Percentiles rank a stretch among this genome's conserved stretches.
Evolutionary conservation across 1,139 yeast genomes (phyloP).

Genomic region (Hemisphaericaspora xylofermentans): DNA sequence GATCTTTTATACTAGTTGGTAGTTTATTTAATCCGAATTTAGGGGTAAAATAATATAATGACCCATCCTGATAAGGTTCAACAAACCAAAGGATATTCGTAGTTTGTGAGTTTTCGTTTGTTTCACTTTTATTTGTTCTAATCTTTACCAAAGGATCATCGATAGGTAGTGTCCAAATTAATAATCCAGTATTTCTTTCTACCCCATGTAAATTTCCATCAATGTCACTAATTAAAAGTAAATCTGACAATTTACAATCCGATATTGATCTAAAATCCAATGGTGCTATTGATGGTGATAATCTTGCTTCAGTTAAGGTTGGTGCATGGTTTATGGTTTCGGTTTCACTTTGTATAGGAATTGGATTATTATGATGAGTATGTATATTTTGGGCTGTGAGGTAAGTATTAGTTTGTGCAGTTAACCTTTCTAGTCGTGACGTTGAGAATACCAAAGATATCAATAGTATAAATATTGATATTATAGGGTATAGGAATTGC

Average conservation of each 20-base stretch:
- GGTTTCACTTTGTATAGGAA: not conserved
- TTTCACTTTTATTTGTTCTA: conserved; percentile 28
- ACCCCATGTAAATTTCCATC: conserved; percentile 89
- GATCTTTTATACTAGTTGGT: conserved; percentile 77
- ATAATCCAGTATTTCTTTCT: conserved; percentile 71
- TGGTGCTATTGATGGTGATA: conserved; percentile 24
- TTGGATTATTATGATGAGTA: conserved; percentile 4
- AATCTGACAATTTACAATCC: conserved; percentile 60
- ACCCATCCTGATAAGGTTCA: conserved; percentile 87
- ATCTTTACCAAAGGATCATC: conserved; percentile 52
- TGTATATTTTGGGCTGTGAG: conserved; percentile 10
- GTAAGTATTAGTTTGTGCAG: conserved; percentile 14
- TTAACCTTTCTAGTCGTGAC: conserved; percentile 28
- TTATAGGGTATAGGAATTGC: conserved; percentile 3
- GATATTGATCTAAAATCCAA: conserved; percentile 41
- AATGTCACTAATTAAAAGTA: conserved; percentile 73
- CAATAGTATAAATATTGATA: conserved; percentile 9
- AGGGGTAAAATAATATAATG: conserved; percentile 81
- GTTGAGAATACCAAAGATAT: conserved; percentile 14
- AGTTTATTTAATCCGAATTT: conserved; percentile 73
- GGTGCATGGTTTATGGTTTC: not conserved
- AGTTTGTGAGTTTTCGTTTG: conserved; percentile 12
- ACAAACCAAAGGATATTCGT: conserved; percentile 68
- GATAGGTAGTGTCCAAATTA: conserved; percentile 72
- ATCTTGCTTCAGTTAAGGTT: conserved; percentile 1